Base-by-base conservation (phyloP, 129 eudicot species). In the Calendula officinalis region DNA sequence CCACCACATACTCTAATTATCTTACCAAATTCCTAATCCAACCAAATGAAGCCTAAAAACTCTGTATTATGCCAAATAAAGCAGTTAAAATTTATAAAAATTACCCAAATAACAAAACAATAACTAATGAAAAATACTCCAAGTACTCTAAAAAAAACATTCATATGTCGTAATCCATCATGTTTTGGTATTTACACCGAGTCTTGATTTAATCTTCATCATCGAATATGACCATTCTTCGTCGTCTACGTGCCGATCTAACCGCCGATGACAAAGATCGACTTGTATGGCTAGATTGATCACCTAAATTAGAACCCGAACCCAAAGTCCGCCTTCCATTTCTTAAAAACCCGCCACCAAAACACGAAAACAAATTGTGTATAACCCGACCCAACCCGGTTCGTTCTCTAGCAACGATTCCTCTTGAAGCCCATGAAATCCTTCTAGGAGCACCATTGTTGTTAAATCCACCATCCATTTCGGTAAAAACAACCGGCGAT, bases 401-500 rank as follows among this genome's bases (percentile, higher is more conserved):
- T n/a, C 86, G 77, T 43, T 86, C 86, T 65, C 89, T 66, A 3
- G 89, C 60, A 2, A 70, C 84, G 40, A 72, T 74, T 34, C 95
- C 91, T 35, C 95, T 88, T 3, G 89, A 54, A 41, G 87, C 91
- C 98, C 98, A 92, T 0, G 96, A 81, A 49, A 92, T 80, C 89
- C 98, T 74, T 79, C 98, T 82, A 1, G 96, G 96, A 16, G 55
- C 82, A 41, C 96, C 96, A 52, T 82, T 83, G 33, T 88, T 72
- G 58, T 75, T 83, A 41, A 91, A 88, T 48, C 91, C 99, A 2
- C 99, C 99, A 47, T 92, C 99, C 96, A 92, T 83, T 74, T 92
- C 99, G 0, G 99, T 92, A 46, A 82, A 92, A 8, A 92, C 99
- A 13, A 88, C 99, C 0, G 96, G 96, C 13, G 85, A 65, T 69